Base-by-base conservation (phyloP, 2,329 filamentous ascomycete genomes). In the Fusarium palustre region DNA sequence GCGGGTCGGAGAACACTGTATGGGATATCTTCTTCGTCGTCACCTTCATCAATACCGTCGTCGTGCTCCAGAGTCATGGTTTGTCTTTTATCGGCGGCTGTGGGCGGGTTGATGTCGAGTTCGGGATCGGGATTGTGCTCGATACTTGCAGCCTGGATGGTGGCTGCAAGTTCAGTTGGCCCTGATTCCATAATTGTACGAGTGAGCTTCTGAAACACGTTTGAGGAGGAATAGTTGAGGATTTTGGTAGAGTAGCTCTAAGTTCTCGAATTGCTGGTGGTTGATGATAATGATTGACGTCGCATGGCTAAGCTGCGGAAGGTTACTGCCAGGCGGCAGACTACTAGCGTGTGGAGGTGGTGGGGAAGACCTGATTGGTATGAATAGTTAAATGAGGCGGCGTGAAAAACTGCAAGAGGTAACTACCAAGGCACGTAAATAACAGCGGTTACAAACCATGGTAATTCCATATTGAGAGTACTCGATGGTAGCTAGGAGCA, bases 31-130 rank as follows among this genome's bases (percentile, higher is more conserved):
- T 90, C 88, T 30, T 66, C 61, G 20, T 81, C 80, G 1, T 83
- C 81, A 2, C 84, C 83, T 1, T 75, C 78, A 42, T 82, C 81
- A 39, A 82, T 80, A 25, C 78, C 77, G 25, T 75, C 76, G 22
- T 74, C 60, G 25, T 70, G 61, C n/a, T 62, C 66, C 24, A 79
- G 57, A n/a, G 69, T 72, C 25, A 78, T 72, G 25, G 71, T 69
- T 45, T 77, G 69, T 54, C 73, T 91, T 68, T 83, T 81, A 49
- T 90, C 92, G 53, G 91, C 88, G 53, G 91, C 86, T 22, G 93
- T 95, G 38, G 92, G 89, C 12, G 93, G 93, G 77, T 94, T 94
- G 75, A 93, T 77, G 81, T 97, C 94, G 82, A 92, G 91, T 49
- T 77, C 79, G 7, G 90, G 85, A 39, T 92, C 92, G 0, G 94